Base-by-base conservation (phyloP, 257 asterid species). In the Agastache rugosa region DNA sequence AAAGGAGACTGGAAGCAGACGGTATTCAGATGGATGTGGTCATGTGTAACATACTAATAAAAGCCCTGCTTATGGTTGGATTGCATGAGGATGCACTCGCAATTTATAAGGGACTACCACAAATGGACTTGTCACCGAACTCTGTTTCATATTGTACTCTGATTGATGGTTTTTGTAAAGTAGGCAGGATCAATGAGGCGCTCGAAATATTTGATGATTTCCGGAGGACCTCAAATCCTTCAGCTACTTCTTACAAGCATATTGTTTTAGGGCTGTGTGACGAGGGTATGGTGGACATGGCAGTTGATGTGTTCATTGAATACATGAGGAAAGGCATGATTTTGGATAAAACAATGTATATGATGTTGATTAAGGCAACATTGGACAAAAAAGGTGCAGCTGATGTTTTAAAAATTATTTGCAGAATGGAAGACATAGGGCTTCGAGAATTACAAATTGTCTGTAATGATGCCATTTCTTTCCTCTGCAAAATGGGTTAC, bases 151-250 rank as follows among this genome's bases (percentile, higher is more conserved):
- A 85, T 69, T 68, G 56, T 78, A 80, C 90, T 51, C 79, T 94
- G 87, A 87, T 92, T 64, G 82, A 90, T 60, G 97, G 97, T 37
- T 90, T 84, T 79, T 87, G 89, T 72, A 89, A 89, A 85, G 84
- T 76, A 20, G 90, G 92, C 23, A 84, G 88, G 85, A 67, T 87
- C 44, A 81, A 81, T 27, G 96, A 87, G 79, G 97, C 97, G 3
- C 89, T 90, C 64, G 89, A 85, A 75, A 75, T 90, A 77, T 86
- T 90, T 72, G 87, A 85, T 71, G 87, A 90, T 54, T 87, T 80
- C 35, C 83, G 80, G 56, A 79, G 71, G 80, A 47, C 80, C 27
- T 75, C 88, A 77, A 74, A 60, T 75, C 80, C 87, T 75, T 81
- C 96, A 54, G 79, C 85, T 67, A 79, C 86, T 55, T 83, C 92